These are phyloP conservation scores for Cerioporus squamosus DNA, from an alignment of 1,284 basidiomycete species.

Conservation along the genomic window DNA sequence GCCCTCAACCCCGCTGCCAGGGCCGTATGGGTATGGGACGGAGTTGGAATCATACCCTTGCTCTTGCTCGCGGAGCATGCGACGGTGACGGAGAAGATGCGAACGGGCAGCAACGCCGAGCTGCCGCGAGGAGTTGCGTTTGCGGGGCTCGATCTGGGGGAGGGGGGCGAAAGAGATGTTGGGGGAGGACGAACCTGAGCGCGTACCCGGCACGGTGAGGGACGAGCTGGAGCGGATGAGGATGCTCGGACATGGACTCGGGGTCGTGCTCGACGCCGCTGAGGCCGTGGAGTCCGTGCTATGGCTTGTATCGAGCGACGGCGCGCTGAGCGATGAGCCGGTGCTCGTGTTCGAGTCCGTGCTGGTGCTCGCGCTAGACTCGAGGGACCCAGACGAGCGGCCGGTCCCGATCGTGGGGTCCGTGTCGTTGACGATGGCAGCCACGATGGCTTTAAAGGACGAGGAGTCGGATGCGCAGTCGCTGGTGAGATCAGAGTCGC, in stretches of 20 bases:
- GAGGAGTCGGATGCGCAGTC: not conserved
- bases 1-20: constrained; percentile 12
- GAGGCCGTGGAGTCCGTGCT: constrained; percentile 5
- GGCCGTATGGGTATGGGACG: constrained; percentile 21
- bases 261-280: constrained; percentile 16
- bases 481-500: not conserved
- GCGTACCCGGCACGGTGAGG: constrained; percentile 9
- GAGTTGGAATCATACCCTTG: constrained; percentile 21
- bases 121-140: constrained; percentile 57
- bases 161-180: constrained; percentile 70
- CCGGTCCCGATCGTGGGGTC: not conserved
- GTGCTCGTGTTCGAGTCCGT: constrained; percentile 2
- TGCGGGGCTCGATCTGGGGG: constrained; percentile 57
- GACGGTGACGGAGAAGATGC: constrained; percentile 43
- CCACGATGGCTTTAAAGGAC: constrained; percentile 17
- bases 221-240: constrained; percentile 20
- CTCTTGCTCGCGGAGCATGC: constrained; percentile 31
- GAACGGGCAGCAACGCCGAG: constrained; percentile 68
- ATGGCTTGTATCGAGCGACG: constrained; percentile 7
- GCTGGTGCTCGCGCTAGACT: constrained; percentile 6
- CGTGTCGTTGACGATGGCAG: constrained; percentile 15
- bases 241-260: constrained; percentile 24
- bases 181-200: constrained; percentile 19
- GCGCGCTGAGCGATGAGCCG: constrained; percentile 1
- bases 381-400: constrained; percentile 24